Conservation (phyloP, 345 rosid species). For the Sonneratia caseolaris region DNA sequence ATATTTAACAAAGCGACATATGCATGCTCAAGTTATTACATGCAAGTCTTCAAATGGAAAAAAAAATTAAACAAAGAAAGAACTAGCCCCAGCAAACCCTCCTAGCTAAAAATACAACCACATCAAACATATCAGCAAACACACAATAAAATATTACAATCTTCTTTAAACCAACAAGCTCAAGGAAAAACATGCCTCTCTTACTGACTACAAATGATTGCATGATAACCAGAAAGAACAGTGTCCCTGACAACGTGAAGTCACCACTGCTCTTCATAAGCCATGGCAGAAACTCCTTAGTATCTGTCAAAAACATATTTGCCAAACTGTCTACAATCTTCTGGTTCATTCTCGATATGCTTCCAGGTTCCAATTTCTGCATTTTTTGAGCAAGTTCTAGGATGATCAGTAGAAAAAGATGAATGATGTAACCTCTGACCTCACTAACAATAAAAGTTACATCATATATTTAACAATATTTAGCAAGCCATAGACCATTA, state of each 20-base stretch:
- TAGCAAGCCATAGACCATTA: background rate
- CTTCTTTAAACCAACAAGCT: background rate
- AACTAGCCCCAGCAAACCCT: background rate
- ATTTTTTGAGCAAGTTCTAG: slow-evolving; percentile 6
- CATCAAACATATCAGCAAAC: background rate
- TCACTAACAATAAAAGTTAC: background rate
- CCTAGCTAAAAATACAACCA: background rate
- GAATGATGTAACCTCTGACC: background rate
- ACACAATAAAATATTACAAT: background rate
- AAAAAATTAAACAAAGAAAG: background rate
- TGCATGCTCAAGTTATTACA: background rate
- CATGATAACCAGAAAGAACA: slow-evolving; percentile 60
- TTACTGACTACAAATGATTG: slow-evolving; percentile 35
- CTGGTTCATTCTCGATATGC: slow-evolving; percentile 40
- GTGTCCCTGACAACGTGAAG: slow-evolving; percentile 44
- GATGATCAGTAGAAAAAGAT: background rate
- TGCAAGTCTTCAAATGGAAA: background rate
- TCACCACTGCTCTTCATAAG: slow-evolving; percentile 39
- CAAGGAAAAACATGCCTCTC: slow-evolving; percentile 23
- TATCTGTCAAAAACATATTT: slow-evolving; percentile 31
- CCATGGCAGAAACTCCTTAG: slow-evolving; percentile 48
- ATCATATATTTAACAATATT: background rate
- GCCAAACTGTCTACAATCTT: slow-evolving; percentile 54
- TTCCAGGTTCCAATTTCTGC: slow-evolving; percentile 43
- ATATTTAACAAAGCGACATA: background rate